Conservation (phyloP, 352 stramenopile species). For the Thalassiosira mediterranea region DNA sequence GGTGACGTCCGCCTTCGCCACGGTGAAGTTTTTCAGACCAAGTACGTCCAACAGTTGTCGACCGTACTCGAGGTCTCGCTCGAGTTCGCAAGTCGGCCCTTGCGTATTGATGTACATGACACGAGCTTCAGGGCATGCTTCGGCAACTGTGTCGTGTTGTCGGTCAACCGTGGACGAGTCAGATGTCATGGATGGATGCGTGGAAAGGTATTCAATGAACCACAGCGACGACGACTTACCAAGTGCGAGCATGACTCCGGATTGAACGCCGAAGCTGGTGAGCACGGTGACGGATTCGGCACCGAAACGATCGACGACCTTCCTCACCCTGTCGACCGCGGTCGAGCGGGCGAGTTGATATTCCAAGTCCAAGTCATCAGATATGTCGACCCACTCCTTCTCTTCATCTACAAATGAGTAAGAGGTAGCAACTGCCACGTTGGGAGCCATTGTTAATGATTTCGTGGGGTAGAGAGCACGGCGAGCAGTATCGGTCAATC, state of each 20-base stretch:
- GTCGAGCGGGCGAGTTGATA: too few relatives aligned
- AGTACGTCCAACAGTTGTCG: neutral
- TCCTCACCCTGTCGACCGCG: slow-evolving; percentile 13
- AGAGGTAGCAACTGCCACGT: too few relatives aligned
- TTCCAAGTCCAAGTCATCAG: too few relatives aligned
- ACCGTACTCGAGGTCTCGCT: neutral
- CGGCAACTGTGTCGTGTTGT: too few relatives aligned
- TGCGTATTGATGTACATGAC: slow-evolving; percentile 1
- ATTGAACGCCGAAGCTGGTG: slow-evolving; percentile 17
- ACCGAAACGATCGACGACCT: slow-evolving; percentile 4
- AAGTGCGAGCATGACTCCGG: slow-evolving; percentile 13
- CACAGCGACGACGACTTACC: slow-evolving; percentile 6
- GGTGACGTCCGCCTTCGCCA: neutral
- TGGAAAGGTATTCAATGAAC: neutral
- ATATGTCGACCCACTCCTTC: too few relatives aligned
- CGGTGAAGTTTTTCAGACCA: neutral
- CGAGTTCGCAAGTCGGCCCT: neutral
- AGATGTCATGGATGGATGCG: too few relatives aligned
- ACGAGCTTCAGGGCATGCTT: neutral
- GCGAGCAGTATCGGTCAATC: too few relatives aligned
- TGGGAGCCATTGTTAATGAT: too few relatives aligned
- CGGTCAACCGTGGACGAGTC: too few relatives aligned
- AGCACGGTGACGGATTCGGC: slow-evolving; percentile 8
- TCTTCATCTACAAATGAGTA: too few relatives aligned
- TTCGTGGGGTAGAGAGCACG: too few relatives aligned